Percentiles rank a stretch among this genome's conserved stretches.
Conservation (phyloP, 176 grass and related monocot species). For the Hordeum marinum region DNA sequence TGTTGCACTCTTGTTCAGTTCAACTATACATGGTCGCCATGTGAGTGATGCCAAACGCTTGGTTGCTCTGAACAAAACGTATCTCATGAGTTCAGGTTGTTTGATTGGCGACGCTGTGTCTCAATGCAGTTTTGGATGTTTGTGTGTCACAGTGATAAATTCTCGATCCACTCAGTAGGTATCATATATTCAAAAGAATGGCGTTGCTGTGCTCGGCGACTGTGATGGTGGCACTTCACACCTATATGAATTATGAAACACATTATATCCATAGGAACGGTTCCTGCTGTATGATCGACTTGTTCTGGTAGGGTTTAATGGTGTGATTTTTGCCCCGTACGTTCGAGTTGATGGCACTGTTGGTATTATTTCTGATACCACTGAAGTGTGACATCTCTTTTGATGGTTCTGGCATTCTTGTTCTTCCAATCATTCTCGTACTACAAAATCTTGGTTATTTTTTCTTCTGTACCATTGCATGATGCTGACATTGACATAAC, state of each 20-base stretch:
- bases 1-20: conserved; percentile 13
- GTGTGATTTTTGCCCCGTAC: not conserved
- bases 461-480: conserved; percentile 3
- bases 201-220: not conserved
- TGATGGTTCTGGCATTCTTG: not conserved
- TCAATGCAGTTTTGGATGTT: conserved; percentile 17
- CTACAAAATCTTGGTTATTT: not conserved
- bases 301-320: conserved; percentile 12
- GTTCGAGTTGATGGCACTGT: not conserved
- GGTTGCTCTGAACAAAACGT: conserved; percentile 13
- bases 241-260: not conserved
- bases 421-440: not conserved
- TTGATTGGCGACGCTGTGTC: conserved; percentile 18
- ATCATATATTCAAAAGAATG: conserved; percentile 3
- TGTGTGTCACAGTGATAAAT: not conserved
- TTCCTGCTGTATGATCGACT: conserved; percentile 5
- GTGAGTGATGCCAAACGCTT: not conserved
- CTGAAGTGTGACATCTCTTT: conserved; percentile 9
- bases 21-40: not conserved
- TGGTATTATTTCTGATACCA: conserved; percentile 12
- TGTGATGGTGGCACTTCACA: not conserved
- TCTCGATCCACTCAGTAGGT: not conserved
- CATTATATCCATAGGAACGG: not conserved
- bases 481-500: conserved; percentile 2
- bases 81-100: conserved; percentile 23